Conservation (phyloP, 257 asterid species). For the Coffea canephora region DNA sequence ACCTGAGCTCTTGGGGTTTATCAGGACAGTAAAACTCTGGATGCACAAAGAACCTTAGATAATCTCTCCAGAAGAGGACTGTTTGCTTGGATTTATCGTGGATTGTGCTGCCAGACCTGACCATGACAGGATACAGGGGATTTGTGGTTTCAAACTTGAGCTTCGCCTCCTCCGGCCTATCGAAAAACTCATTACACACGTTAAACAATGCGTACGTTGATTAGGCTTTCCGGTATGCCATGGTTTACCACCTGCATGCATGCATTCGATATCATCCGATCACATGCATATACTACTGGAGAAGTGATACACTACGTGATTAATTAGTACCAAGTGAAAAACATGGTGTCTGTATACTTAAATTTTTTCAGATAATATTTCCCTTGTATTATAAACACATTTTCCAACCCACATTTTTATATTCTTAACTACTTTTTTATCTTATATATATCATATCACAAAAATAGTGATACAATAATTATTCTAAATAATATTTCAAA, state of each 20-base stretch:
- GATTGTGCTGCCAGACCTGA: conserved; percentile 67
- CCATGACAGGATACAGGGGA: conserved; percentile 47
- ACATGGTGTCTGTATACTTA: too few species aligned
- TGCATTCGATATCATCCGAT: not conserved
- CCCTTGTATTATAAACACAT: too few species aligned
- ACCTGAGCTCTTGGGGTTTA: conserved; percentile 64
- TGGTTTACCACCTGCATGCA: conserved; percentile 62
- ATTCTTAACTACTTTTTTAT: too few species aligned
- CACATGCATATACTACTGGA: not conserved
- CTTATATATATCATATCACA: too few species aligned
- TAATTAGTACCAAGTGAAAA: too few species aligned
- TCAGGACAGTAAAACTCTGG: conserved; percentile 58
- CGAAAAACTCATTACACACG: conserved; percentile 46
- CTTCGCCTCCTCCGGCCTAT: conserved; percentile 64
- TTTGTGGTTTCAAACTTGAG: conserved; percentile 42
- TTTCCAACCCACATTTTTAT: too few species aligned
- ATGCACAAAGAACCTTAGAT: conserved; percentile 64
- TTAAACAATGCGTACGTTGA: conserved; percentile 36
- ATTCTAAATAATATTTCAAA: too few species aligned
- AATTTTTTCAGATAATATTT: too few species aligned
- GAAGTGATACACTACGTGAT: not conserved
- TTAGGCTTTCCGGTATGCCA: conserved; percentile 54
- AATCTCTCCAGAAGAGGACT: conserved; percentile 68
- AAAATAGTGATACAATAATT: too few species aligned
- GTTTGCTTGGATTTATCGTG: conserved; percentile 42